Base-by-base conservation (phyloP, 805 yeast genomes). In the Metschnikowia baotianmanensis region DNA sequence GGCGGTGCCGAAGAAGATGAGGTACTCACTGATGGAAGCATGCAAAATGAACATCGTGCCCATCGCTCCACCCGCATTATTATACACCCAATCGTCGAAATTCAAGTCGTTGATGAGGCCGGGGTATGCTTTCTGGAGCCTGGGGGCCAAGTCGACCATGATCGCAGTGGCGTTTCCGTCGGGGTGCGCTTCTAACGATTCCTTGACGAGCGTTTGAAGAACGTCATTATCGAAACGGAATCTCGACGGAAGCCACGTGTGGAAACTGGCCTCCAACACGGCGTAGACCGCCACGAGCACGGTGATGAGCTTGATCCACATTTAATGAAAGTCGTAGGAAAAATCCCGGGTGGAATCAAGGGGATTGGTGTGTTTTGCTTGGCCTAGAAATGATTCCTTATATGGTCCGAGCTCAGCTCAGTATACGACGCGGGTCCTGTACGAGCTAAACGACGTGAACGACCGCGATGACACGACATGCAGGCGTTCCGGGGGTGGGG, bases 51-150 rank as follows among this genome's bases (percentile, higher is more conserved):
- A 77, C 98, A 93, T 91, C 40, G 89, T 80, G 18, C 95, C 93
- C 99, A 93, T 93, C 38, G 99, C 98, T 52, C 96, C 96, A 40
- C 99, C 99, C 3, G 99, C 99, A 56, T 87, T 88, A 76, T 93
- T 93, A 77, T 82, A 91, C 37, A 93, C 84, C 98, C 98, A 93
- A 50, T 90, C 91, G 38, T 85, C 84, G 36, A 72, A 70, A 59
- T 82, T 78, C 51, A 83, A 72, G 49, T 80, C 80, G 64, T 86
- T 86, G 64, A 91, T 77, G 51, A 75, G 59, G 6, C 78, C 80
- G 10, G 96, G 95, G 61, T 93, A 93, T 33, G 71, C 77, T 24
- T 65, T 71, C 38, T 43, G 45, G 45, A 52, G 31, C 25, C 41
- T 33, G 2, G 72, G 72, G 24, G 86, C 77, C 46, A 91, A 67